These are phyloP conservation scores for Fusarium marasasianum DNA, from an alignment of 2,329 filamentous ascomycete genomes.

Conservation along the genomic window DNA sequence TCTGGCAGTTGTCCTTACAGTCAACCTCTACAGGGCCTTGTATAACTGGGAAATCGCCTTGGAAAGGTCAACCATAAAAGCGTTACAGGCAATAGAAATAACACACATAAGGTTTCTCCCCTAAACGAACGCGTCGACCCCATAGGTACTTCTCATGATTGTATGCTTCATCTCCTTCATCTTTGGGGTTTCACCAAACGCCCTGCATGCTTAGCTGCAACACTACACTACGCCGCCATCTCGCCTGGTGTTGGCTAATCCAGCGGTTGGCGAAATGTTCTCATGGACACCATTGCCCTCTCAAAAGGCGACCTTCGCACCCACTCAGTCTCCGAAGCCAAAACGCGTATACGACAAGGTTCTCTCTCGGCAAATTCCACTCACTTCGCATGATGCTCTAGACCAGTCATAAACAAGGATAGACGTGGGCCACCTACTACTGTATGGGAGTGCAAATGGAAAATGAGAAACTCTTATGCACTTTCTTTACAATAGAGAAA, in stretches of 20 bases:
- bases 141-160: background rate
- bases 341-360: background rate
- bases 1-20: background rate
- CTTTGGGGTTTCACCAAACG: constrained; percentile 11
- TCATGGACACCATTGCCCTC: background rate
- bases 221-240: background rate
- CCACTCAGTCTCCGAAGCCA: background rate
- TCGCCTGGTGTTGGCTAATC: background rate
- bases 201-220: constrained; percentile 7
- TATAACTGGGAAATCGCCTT: background rate
- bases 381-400: background rate
- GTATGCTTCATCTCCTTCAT: constrained; percentile 9
- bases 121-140: background rate
- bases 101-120: background rate
- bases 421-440: background rate
- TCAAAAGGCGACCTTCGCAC: background rate
- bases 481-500: background rate
- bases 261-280: background rate
- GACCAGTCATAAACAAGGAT: background rate
- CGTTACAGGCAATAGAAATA: background rate
- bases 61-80: background rate
- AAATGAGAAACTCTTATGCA: background rate
- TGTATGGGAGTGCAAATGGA: background rate
- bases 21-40: background rate
- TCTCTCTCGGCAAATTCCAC: background rate